These are phyloP conservation scores for Choanephora cucurbitarum DNA, from an alignment of 371 early-diverging fungal genomes.

Conservation along the genomic window DNA sequence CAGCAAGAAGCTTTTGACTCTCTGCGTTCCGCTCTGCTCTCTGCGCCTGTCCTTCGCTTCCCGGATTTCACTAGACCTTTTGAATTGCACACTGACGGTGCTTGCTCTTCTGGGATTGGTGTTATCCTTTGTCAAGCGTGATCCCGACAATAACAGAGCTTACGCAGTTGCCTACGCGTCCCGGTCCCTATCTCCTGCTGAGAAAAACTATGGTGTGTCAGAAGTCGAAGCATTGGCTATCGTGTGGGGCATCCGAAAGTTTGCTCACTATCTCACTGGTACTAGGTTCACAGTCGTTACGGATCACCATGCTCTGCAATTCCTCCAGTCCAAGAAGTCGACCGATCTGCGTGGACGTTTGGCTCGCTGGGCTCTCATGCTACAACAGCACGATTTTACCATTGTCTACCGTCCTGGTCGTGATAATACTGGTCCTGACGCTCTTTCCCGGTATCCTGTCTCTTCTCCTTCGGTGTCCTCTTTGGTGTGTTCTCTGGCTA, in stretches of 20 bases:
- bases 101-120: slow-evolving; percentile 39
- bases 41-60: slow-evolving; percentile 28
- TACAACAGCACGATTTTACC: slow-evolving; percentile 26
- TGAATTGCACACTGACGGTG: slow-evolving; percentile 40
- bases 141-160: slow-evolving; percentile 6
- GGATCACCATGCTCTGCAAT: not conserved
- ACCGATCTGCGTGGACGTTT: slow-evolving; percentile 1
- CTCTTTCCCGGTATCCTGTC: slow-evolving; percentile 15
- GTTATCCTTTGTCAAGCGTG: slow-evolving; percentile 32
- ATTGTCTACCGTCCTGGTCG: slow-evolving; percentile 23
- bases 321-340: slow-evolving; percentile 1
- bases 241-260: not conserved
- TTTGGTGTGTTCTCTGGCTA: not conserved
- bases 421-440: slow-evolving; percentile 25
- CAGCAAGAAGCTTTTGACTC: slow-evolving; percentile 24
- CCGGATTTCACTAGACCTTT: slow-evolving; percentile 19
- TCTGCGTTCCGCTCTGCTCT: slow-evolving; percentile 19
- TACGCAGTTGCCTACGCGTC: not conserved
- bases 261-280: not conserved
- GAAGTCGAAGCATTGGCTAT: not conserved
- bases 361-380: slow-evolving; percentile 27
- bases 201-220: not conserved
- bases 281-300: not conserved
- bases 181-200: not conserved
- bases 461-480: too few relatives aligned